A percentile compares a stretch with the other conserved stretches of the same genome.
Evolutionary conservation across 2,329 filamentous ascomycete genomes (phyloP).

Genomic region (Aphanocladium album): DNA sequence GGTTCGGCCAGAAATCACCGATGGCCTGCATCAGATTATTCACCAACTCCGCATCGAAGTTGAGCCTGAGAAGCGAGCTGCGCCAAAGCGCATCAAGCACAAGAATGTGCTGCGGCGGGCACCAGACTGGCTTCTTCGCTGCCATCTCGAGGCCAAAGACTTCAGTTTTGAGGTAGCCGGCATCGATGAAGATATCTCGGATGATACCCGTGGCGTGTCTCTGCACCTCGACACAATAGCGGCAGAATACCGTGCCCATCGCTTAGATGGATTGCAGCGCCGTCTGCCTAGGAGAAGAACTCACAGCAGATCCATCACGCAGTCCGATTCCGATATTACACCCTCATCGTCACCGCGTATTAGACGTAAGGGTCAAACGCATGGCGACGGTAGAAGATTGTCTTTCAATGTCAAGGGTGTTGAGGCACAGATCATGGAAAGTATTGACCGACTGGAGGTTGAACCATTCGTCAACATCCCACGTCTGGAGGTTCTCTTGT

Average conservation of each 20-base stretch:
- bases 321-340: conserved; percentile 60
- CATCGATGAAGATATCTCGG: conserved; percentile 76
- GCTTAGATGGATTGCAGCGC: conserved; percentile 58
- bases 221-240: conserved; percentile 85
- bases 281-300: conserved; percentile 63
- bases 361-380: conserved; percentile 49
- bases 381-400: conserved; percentile 73
- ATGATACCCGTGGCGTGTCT: conserved; percentile 74
- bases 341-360: conserved; percentile 33
- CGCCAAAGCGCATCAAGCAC: conserved; percentile 45
- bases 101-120: conserved; percentile 71
- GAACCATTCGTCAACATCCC: conserved; percentile 86
- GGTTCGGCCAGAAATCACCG: conserved; percentile 85
- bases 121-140: conserved; percentile 78
- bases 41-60: conserved; percentile 71
- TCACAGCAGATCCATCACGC: conserved; percentile 64
- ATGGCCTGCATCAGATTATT: conserved; percentile 87
- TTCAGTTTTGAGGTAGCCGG: conserved; percentile 90
- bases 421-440: conserved; percentile 88
- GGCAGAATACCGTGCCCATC: conserved; percentile 81
- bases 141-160: conserved; percentile 80
- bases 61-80: conserved; percentile 52
- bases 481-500: conserved; percentile 79
- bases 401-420: conserved; percentile 76
- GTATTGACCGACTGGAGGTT: conserved; percentile 73